Conservation (phyloP, 208 protist genomes). For the Angomonas deanei region DNA sequence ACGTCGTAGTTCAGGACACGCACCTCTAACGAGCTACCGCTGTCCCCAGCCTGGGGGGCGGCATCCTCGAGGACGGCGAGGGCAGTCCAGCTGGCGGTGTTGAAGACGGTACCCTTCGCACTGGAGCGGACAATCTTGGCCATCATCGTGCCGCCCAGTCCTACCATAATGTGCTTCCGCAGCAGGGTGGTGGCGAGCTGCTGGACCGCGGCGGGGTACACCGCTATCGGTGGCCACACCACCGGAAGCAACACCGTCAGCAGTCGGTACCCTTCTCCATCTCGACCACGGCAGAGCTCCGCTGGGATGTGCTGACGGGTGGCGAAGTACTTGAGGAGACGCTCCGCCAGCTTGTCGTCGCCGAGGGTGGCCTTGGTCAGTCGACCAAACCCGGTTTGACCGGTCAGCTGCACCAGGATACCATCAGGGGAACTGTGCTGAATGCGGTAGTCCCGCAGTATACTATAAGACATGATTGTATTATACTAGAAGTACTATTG, state of each 20-base stretch:
- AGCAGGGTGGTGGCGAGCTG: slow-evolving; percentile 49
- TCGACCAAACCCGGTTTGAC: slow-evolving; percentile 67
- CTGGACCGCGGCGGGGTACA: slow-evolving; percentile 44
- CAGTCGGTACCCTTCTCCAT: slow-evolving; percentile 71
- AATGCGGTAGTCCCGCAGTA: slow-evolving; percentile 68
- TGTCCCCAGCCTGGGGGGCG: not conserved
- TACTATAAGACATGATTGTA: not conserved
- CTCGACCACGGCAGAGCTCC: slow-evolving; percentile 36
- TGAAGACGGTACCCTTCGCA: slow-evolving; percentile 56
- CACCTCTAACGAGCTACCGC: slow-evolving; percentile 36
- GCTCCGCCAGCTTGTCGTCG: slow-evolving; percentile 56
- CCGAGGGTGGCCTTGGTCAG: slow-evolving; percentile 66
- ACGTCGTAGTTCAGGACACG: slow-evolving; percentile 83
- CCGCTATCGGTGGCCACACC: slow-evolving; percentile 46
- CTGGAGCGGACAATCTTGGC: slow-evolving; percentile 47
- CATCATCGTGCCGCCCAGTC: slow-evolving; percentile 66
- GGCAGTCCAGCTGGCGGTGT: slow-evolving; percentile 50
- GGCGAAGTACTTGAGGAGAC: slow-evolving; percentile 57
- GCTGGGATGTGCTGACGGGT: slow-evolving; percentile 50
- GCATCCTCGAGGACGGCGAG: slow-evolving; percentile 55
- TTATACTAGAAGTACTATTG: not conserved
- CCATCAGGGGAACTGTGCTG: slow-evolving; percentile 67
- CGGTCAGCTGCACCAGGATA: slow-evolving; percentile 75
- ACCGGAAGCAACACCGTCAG: slow-evolving; percentile 52
- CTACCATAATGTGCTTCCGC: slow-evolving; percentile 76